Evolutionary conservation across 768 basidiomycete genomes (phyloP), one percentile per base, ranked within the genome.

Genomic region (Suillus ampliporus): DNA sequence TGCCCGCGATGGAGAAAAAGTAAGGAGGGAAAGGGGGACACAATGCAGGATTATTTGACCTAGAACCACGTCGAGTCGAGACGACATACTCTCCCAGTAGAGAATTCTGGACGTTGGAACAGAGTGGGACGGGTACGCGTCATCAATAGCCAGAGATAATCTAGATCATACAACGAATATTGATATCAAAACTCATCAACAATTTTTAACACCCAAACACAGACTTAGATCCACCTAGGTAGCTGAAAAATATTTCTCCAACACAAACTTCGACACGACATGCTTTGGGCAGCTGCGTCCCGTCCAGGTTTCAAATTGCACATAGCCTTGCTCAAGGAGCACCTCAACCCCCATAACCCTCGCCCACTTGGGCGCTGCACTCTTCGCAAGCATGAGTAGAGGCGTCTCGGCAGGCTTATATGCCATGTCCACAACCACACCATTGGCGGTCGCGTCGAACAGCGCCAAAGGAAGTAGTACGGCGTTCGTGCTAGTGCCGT

Each of bases 341-440:
- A 96, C 89, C 67, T 94, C 91, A 11, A 97, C 77, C 0, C 96
- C 95, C 56, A 82, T 83, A n/a, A 95, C 90, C 5, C 80, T 76
- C 11, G 74, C 79, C 95, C 95, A 97, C 38, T 83, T 79, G 13
- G 58, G 37, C 8, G 79, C 80, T 26, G 72, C 76, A 43, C 73
- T 69, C 67, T 83, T 80, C 5, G 94, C 95, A 15, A 97, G 76
- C 58, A 74, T 72, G 28, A 98, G 77, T 60, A 99, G 74, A 0
- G 95, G 89, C 15, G 97, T 99, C 67, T 87, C 83, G 4, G 89
- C 85, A 0, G 96, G 97, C 68, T 89, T 89, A 74, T 98, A 99
- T 21, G 96, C 95, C 90, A 97, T 92, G 68, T 99, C 97, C 13
- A 99, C 83, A 13, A 95, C 89, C 3, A 91, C 84, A 3, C 88